A percentile compares a stretch with the other conserved stretches of the same genome.
Evolutionary conservation across 257 asterid species (phyloP).

Genomic region (Cynanchum wilfordii): DNA sequence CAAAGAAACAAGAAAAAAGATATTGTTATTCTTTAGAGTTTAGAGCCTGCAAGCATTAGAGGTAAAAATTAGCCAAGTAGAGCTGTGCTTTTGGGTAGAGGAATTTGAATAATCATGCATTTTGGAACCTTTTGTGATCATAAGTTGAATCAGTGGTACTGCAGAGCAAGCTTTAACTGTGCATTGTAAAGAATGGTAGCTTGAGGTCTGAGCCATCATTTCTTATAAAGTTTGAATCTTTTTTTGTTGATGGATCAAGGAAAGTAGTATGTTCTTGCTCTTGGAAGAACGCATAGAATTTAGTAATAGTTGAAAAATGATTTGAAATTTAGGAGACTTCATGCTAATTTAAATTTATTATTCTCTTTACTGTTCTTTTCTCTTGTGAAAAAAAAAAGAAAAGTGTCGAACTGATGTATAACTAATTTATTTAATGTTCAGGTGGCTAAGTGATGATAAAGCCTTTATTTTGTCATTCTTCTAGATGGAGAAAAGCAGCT

Average conservation of each 20-base stretch:
- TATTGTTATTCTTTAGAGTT: not conserved
- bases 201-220: not conserved
- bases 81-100: not conserved
- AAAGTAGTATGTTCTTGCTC: not conserved
- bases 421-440: constrained; percentile 11
- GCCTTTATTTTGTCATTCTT: constrained; percentile 16
- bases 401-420: not conserved
- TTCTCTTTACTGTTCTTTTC: not conserved
- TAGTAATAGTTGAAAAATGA: not conserved
- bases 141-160: not conserved
- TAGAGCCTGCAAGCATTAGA: not conserved
- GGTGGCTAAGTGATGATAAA: constrained; percentile 41
- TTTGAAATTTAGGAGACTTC: not conserved
- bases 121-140: not conserved
- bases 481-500: constrained; percentile 29
- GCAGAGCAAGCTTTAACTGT: not conserved
- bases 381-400: not conserved
- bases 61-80: not conserved
- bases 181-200: not conserved
- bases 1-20: not conserved
- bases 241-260: not conserved
- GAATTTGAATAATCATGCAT: not conserved
- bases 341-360: not conserved
- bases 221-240: not conserved
- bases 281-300: not conserved